Evolutionary conservation across 352 stramenopile genomes (phyloP).

Genomic region (Pythium dissotocum): DNA sequence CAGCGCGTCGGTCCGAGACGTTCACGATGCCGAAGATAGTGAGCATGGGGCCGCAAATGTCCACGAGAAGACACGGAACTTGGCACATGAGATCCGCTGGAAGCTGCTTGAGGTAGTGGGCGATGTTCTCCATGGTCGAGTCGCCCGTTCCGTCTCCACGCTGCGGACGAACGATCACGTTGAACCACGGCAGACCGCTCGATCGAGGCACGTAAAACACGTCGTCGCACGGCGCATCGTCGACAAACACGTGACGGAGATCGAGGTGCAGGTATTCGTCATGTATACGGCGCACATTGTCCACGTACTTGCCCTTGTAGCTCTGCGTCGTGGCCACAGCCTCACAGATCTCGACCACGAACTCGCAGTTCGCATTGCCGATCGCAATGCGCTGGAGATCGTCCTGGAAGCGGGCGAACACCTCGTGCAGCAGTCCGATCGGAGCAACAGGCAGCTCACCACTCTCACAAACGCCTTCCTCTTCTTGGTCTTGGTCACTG

Average conservation of each 20-base stretch:
- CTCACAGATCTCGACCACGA: neutral
- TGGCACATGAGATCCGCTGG: neutral
- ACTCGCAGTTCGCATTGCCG: neutral
- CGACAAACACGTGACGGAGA: neutral
- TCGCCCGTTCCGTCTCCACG: neutral
- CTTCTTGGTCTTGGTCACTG: neutral
- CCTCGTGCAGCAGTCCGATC: neutral
- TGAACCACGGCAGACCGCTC: neutral
- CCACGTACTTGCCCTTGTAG: neutral
- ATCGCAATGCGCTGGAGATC: neutral
- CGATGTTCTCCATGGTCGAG: neutral
- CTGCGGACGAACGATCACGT: neutral
- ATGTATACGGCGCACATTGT: neutral
- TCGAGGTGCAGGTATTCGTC: neutral
- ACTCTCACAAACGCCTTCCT: neutral
- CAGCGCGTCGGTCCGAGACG: slow-evolving; percentile 20
- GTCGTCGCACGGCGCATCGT: neutral
- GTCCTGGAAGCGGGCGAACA: neutral
- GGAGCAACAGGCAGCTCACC: neutral
- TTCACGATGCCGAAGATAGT: slow-evolving; percentile 33
- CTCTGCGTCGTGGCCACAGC: neutral
- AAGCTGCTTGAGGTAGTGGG: neutral
- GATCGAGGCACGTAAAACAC: neutral
- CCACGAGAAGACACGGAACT: slow-evolving; percentile 22
- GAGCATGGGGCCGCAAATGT: slow-evolving; percentile 29